Percentiles rank a stretch among this genome's conserved stretches.
phyloP scores from a whole-genome alignment of 768 basidiomycete genomes.

The Leccinum longicurvipes region DNA sequence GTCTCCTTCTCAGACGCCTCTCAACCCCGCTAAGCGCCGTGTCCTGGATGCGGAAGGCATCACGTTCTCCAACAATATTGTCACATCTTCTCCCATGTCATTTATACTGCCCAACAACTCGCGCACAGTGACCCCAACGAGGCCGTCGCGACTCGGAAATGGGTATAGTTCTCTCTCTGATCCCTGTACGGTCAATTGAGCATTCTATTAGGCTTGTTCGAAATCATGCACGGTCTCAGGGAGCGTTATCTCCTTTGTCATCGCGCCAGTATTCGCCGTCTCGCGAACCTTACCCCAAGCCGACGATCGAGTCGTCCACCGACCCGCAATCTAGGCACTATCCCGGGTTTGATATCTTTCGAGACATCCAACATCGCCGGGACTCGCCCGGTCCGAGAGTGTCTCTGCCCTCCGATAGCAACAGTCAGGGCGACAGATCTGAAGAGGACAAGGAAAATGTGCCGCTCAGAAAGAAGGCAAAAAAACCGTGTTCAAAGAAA shows the following conservation, averaged over 20 bases:
- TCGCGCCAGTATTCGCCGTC: slow-evolving; percentile 12
- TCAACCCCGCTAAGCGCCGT: slow-evolving; percentile 68
- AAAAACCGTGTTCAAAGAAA: slow-evolving; percentile 36
- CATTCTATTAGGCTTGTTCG: slow-evolving; percentile 9
- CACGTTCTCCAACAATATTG: slow-evolving; percentile 28
- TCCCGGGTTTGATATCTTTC: slow-evolving; percentile 61
- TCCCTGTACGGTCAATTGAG: slow-evolving; percentile 36
- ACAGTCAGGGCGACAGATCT: slow-evolving; percentile 10
- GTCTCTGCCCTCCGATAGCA: slow-evolving; percentile 1
- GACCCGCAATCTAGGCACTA: slow-evolving; percentile 61
- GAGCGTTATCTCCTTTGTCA: slow-evolving; percentile 11
- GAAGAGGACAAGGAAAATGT: slow-evolving; percentile 61
- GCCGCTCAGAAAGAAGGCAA: slow-evolving; percentile 43
- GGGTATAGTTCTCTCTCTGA: slow-evolving; percentile 26
- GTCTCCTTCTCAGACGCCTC: slow-evolving; percentile 50
- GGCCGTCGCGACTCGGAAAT: slow-evolving; percentile 31
- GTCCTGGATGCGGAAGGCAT: slow-evolving; percentile 56
- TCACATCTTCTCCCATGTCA: slow-evolving; percentile 28
- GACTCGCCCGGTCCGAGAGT: neutral
- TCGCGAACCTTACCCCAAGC: slow-evolving; percentile 22
- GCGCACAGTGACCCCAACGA: slow-evolving; percentile 28
- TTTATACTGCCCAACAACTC: slow-evolving; percentile 26
- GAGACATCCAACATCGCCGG: slow-evolving; percentile 35
- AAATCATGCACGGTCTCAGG: slow-evolving; percentile 5
- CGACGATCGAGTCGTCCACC: slow-evolving; percentile 38